Evolutionary conservation across 805 yeast species (phyloP).

Genomic region (Hagleromyces aurorensis): DNA sequence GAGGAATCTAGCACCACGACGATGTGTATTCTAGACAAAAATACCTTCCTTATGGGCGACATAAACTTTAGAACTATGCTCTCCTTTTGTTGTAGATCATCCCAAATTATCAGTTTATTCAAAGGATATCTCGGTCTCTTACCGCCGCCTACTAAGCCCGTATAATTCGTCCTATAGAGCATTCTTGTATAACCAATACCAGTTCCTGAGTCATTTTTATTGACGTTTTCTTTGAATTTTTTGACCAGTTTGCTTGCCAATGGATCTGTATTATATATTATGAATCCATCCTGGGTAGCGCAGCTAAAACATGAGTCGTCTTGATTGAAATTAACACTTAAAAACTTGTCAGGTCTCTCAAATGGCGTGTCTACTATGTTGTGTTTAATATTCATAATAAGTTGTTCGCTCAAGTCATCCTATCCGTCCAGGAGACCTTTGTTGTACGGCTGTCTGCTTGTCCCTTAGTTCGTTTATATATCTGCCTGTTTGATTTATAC

Average conservation of each 20-base stretch:
- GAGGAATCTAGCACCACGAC: slow-evolving; percentile 62
- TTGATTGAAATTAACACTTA: slow-evolving; percentile 71
- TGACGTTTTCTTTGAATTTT: slow-evolving; percentile 33
- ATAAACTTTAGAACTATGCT: slow-evolving; percentile 68
- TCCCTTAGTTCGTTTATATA: too few species aligned
- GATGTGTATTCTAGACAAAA: slow-evolving; percentile 66
- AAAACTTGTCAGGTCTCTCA: slow-evolving; percentile 31
- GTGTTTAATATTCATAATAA: slow-evolving; percentile 14
- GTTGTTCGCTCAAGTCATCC: too few species aligned
- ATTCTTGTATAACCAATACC: slow-evolving; percentile 75
- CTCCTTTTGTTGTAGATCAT: slow-evolving; percentile 71
- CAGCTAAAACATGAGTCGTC: slow-evolving; percentile 86
- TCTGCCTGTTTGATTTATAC: too few species aligned
- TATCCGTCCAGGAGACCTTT: too few species aligned
- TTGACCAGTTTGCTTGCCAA: slow-evolving; percentile 32
- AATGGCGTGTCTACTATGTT: slow-evolving; percentile 9
- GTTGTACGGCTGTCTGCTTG: too few species aligned
- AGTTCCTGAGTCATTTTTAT: slow-evolving; percentile 56
- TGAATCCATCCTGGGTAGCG: slow-evolving; percentile 72
- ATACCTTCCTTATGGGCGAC: slow-evolving; percentile 66
- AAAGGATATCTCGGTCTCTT: slow-evolving; percentile 66
- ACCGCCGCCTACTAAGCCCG: slow-evolving; percentile 90
- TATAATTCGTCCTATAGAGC: slow-evolving; percentile 86
- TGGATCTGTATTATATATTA: slow-evolving; percentile 83
- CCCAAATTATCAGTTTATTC: slow-evolving; percentile 85